Base-by-base conservation (phyloP, 2,329 filamentous ascomycete species). In the Leptographium lundbergii region DNA sequence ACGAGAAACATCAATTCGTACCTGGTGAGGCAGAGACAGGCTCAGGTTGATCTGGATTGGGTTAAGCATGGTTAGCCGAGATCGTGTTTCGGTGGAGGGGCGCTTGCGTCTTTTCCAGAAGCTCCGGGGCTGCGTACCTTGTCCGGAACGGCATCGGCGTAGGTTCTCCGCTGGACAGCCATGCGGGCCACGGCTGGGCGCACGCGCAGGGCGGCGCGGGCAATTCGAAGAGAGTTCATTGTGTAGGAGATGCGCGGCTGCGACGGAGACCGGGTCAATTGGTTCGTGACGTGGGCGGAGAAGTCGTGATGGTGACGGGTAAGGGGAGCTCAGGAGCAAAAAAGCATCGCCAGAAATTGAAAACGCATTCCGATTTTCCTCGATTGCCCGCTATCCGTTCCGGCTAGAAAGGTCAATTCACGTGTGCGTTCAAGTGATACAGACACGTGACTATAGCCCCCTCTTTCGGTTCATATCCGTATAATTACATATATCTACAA, bases 11-110 rank as follows among this genome's bases (percentile, higher is more conserved):
- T 22, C 14, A 14, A n/a, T 45, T 71, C 88, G 77, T 90, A 97
- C 94, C 91, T 96, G 89, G 80, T 97, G 92, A 79, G 94, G 94
- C 69, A 99, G 88, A 74, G 89, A 85, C 80, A 99, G 82, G 81
- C 90, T 96, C 80, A 99, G 86, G 86, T 95, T 95, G 83, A 99
- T 95, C 84, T 86, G 68, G 66, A 22, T 17, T 25, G 4, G 2
- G 6, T 17, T 13, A 9, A 22, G 22, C 22, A 19, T 7, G 19
- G 36, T 54, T n/a, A 54, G 51, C 29, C 5, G 32, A 25, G 32
- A n/a, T 22, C 36, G 10, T 14, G 24, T 3, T 9, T 3, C 6
- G 52, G 34, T 6, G 19, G 9, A 6, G 22, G 19, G 22, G 42
- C 3, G 2, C 9, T 17, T 42, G 24, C 22, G 39, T 32, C 13